Evolutionary conservation across 208 protist genomes (phyloP), one percentile per base, ranked within the genome.

Genomic region (Acanthamoeba quina): DNA sequence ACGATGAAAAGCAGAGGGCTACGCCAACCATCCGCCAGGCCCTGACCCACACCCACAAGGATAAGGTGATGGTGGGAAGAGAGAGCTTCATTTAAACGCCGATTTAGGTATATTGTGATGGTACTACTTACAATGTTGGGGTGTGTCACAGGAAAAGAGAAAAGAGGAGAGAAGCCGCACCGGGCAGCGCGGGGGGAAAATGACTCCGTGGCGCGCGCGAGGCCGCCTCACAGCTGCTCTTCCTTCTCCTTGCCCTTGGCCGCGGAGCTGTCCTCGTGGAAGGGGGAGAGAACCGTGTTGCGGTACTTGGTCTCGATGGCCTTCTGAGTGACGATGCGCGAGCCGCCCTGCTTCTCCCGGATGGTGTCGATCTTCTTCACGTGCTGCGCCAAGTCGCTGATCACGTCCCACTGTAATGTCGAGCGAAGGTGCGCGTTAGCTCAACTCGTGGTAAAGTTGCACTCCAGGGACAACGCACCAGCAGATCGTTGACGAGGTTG

Each of bases 331-430:
- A 91, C 6, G 17, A 91, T 72, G 34, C 85, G 85, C 19, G 56
- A 76, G 19, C 60, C 89, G n/a, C 70, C 89, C 34, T 93, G 89
- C 56, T 93, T 93, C 89, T 83, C 70, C 82, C 89, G 7, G 89
- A 93, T 93, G n/a, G 70, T 83, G 52, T 93, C 89, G n/a, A 93
- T 93, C 52, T 93, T 93, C 89, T 83, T 82, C 24, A 93, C 56
- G 68, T 93, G 47, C 17, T 83, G 68, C 29, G 70, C 68, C n/a
- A 93, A 31, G 66, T 93, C 89, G 70, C 49, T 62, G 49, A 93
- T 93, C 68, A 93, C 68, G 31, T 93, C 89, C 70, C 68, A 76
- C 89, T 91, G 31, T 21, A 54, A 37, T 19, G 34, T 11, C 10
- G 7, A 82, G 44, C 21, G 37, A 82, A 31, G 76, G 24, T 44